Percentiles rank a stretch among this genome's conserved stretches.
These are phyloP conservation scores for Microbotryomycetes sp. DNA, from an alignment of 1,284 basidiomycete genomes.

Conservation along the genomic window DNA sequence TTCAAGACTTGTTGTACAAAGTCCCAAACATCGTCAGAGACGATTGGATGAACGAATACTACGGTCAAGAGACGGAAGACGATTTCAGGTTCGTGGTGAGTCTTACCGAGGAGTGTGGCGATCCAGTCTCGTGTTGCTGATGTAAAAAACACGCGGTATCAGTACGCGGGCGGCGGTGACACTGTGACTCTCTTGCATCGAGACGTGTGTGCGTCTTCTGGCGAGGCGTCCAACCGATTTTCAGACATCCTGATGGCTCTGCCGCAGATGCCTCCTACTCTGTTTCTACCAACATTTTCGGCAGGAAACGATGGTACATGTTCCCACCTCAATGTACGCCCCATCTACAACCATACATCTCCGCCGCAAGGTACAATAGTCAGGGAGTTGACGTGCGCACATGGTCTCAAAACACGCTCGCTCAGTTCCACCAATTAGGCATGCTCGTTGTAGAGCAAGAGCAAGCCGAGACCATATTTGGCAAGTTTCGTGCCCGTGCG, in stretches of 20 bases:
- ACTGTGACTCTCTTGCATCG: constrained; percentile 47
- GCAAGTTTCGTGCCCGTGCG: not conserved
- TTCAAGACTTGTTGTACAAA: constrained; percentile 42
- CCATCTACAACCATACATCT: constrained; percentile 1
- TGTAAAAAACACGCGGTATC: not conserved
- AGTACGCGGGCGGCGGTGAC: constrained; percentile 44
- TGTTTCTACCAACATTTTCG: constrained; percentile 52
- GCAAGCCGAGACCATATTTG: constrained; percentile 45
- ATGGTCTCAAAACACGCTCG: constrained; percentile 18
- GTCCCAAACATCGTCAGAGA: constrained; percentile 47
- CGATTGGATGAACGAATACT: constrained; percentile 48
- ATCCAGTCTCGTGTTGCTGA: not conserved
- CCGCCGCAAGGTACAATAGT: constrained; percentile 35
- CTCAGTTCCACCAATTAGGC: constrained; percentile 18
- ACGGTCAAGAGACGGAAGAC: constrained; percentile 29
- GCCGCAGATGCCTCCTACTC: constrained; percentile 47
- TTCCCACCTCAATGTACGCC: constrained; percentile 45
- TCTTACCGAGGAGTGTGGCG: too few relatives aligned
- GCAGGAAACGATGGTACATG: constrained; percentile 50
- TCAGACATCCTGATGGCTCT: not conserved
- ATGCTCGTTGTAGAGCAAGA: constrained; percentile 35
- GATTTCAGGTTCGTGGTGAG: constrained; percentile 40
- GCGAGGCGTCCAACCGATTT: too few relatives aligned
- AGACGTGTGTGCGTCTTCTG: constrained; percentile 46
- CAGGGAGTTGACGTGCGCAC: constrained; percentile 35